Conservation (phyloP, 176 grass and related monocot species). For the Juncus effusus region DNA sequence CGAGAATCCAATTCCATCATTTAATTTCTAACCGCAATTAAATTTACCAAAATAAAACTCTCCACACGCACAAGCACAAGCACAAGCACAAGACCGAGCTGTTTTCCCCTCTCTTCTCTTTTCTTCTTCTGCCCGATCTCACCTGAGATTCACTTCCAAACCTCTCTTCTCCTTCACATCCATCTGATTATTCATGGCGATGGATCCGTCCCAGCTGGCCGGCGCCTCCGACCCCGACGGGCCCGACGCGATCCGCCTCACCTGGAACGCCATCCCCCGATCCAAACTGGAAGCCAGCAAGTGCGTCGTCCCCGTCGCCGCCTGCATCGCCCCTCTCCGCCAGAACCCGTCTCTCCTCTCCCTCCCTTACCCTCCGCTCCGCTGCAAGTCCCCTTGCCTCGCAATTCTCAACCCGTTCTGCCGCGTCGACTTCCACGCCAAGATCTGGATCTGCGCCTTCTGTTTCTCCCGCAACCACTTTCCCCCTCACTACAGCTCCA, state of each 20-base stretch:
- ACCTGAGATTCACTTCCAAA: no score
- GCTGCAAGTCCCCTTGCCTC: conserved; percentile 84
- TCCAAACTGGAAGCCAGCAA: conserved; percentile 98
- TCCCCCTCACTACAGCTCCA: conserved; percentile 76
- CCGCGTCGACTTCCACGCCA: conserved; percentile 90
- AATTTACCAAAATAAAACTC: no score
- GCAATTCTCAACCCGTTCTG: conserved; percentile 80
- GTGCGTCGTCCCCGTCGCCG: conserved; percentile 82
- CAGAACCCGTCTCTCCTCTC: conserved; percentile 43
- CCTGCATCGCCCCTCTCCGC: conserved; percentile 52
- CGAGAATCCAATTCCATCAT: no score
- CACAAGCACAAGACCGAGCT: no score
- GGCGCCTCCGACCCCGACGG: conserved; percentile 51
- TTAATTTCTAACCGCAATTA: neutral
- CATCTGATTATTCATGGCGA: no score
- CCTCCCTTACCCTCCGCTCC: conserved; percentile 74
- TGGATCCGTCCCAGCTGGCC: neutral
- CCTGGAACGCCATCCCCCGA: conserved; percentile 81
- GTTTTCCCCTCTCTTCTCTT: no score
- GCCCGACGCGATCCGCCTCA: conserved; percentile 75
- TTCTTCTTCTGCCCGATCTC: no score
- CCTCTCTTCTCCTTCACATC: no score
- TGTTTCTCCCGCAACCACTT: conserved; percentile 97
- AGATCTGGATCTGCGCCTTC: conserved; percentile 99
- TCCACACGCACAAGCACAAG: no score